Conservation (phyloP, 1,284 basidiomycete genomes). For the Rugiboletus extremiorientalis region DNA sequence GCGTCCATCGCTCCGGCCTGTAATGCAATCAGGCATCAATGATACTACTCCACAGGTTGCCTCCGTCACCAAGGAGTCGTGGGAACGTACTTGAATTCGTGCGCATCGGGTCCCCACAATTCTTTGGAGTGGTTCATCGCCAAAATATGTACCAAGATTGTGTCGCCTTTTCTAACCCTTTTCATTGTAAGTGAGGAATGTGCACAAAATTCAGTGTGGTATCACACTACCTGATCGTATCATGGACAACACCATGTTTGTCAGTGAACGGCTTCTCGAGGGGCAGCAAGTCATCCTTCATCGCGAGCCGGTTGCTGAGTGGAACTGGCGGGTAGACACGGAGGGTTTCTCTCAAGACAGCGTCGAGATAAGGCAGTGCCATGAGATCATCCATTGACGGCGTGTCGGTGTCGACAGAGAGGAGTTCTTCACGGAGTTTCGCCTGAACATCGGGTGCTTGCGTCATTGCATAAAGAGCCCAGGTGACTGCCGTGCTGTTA, state of each 20-base stretch:
- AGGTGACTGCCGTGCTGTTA: slow-evolving; percentile 49
- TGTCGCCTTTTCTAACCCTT: slow-evolving; percentile 42
- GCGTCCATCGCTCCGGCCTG: slow-evolving; percentile 59
- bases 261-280: slow-evolving; percentile 46
- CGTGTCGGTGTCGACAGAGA: slow-evolving; percentile 46
- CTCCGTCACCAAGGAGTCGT: not conserved
- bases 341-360: slow-evolving; percentile 68
- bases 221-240: slow-evolving; percentile 24
- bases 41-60: too few species aligned
- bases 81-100: slow-evolving; percentile 27
- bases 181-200: not conserved
- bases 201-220: not conserved
- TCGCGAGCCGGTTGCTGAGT: slow-evolving; percentile 48
- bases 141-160: slow-evolving; percentile 40
- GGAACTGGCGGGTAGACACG: slow-evolving; percentile 66
- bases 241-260: slow-evolving; percentile 37
- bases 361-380: slow-evolving; percentile 59
- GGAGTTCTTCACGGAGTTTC: slow-evolving; percentile 69
- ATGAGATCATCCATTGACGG: slow-evolving; percentile 63
- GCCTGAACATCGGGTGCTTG: slow-evolving; percentile 55
- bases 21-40: not conserved
- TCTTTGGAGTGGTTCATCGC: slow-evolving; percentile 40
- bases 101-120: slow-evolving; percentile 49
- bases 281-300: slow-evolving; percentile 61
- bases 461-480: slow-evolving; percentile 67